These are phyloP conservation scores for Coniochaeta pulveracea DNA, from an alignment of 2,329 filamentous ascomycete genomes.

Conservation along the genomic window DNA sequence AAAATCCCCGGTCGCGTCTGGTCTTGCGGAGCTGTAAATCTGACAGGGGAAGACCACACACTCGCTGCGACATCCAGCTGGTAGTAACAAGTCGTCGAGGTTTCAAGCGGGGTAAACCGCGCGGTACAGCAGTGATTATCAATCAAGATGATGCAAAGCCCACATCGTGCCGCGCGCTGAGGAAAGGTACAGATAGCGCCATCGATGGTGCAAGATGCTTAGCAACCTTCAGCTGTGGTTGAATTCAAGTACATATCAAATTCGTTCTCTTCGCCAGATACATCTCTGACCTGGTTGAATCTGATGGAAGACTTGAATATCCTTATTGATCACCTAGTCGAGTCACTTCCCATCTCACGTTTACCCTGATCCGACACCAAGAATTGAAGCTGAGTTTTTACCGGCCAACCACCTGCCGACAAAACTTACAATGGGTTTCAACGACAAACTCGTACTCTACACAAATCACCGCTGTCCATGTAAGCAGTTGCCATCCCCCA, in stretches of 20 bases:
- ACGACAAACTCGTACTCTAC: slow-evolving; percentile 51
- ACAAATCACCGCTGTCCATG: slow-evolving; percentile 61
- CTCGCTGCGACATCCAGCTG: too few species aligned
- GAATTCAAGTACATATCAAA: neutral
- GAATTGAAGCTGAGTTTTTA: slow-evolving; percentile 1
- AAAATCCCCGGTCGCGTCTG: too few species aligned
- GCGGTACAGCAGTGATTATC: neutral
- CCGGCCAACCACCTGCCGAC: neutral
- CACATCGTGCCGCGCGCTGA: too few species aligned
- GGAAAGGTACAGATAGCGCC: too few species aligned
- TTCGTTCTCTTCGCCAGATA: neutral
- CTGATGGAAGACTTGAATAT: neutral
- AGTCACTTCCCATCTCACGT: too few species aligned
- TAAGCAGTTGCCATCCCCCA: slow-evolving; percentile 12
- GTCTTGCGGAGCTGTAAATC: too few species aligned
- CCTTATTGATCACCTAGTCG: neutral
- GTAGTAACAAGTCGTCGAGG: too few species aligned
- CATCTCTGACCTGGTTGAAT: neutral
- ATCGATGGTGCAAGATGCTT: slow-evolving; percentile 13
- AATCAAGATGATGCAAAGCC: neutral
- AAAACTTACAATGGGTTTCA: slow-evolving; percentile 15
- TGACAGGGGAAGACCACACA: too few species aligned
- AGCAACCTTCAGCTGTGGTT: neutral
- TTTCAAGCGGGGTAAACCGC: too few species aligned
- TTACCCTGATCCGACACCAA: neutral